Percentiles rank a stretch among this genome's conserved stretches.
Evolutionary conservation across 306 rosid genomes (phyloP).

Genomic region (Cucurbita pepo): DNA sequence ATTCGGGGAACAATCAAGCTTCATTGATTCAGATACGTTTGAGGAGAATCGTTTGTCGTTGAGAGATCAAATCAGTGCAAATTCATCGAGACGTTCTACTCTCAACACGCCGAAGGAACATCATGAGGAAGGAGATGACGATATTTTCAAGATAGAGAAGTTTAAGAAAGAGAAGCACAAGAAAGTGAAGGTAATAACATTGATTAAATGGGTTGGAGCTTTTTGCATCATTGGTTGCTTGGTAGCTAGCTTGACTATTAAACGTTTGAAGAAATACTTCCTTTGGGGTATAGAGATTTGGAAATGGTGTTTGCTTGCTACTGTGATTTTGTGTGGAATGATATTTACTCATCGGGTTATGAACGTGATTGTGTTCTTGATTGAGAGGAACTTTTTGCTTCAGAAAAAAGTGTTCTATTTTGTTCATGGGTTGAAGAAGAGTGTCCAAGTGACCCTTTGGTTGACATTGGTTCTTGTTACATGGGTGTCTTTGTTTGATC

Average conservation of each 20-base stretch:
- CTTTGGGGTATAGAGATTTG: constrained; percentile 58
- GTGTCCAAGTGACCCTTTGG: constrained; percentile 65
- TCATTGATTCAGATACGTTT: constrained; percentile 16
- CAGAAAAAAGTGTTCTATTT: constrained; percentile 74
- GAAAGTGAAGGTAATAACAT: constrained; percentile 23
- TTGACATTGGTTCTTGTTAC: constrained; percentile 47
- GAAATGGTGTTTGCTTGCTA: constrained; percentile 74
- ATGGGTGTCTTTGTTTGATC: constrained; percentile 50
- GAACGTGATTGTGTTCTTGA: constrained; percentile 53
- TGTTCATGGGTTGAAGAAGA: constrained; percentile 84
- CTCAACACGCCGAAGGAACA: constrained; percentile 8
- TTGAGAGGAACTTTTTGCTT: constrained; percentile 67
- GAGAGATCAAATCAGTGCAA: constrained; percentile 22
- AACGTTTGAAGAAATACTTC: constrained; percentile 1
- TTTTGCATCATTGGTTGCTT: constrained; percentile 29
- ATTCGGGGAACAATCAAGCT: constrained; percentile 49
- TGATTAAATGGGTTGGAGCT: constrained; percentile 33
- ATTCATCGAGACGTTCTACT: constrained; percentile 26
- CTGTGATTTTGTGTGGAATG: constrained; percentile 70
- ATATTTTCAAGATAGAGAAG: constrained; percentile 42
- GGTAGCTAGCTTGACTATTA: constrained; percentile 38
- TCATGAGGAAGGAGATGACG: constrained; percentile 39
- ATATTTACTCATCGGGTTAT: constrained; percentile 64
- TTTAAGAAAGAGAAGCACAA: constrained; percentile 31
- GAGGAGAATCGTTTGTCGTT: constrained; percentile 32